Conservation (phyloP, 2,329 filamentous ascomycete species). For the Herpotrichia juniperi region DNA sequence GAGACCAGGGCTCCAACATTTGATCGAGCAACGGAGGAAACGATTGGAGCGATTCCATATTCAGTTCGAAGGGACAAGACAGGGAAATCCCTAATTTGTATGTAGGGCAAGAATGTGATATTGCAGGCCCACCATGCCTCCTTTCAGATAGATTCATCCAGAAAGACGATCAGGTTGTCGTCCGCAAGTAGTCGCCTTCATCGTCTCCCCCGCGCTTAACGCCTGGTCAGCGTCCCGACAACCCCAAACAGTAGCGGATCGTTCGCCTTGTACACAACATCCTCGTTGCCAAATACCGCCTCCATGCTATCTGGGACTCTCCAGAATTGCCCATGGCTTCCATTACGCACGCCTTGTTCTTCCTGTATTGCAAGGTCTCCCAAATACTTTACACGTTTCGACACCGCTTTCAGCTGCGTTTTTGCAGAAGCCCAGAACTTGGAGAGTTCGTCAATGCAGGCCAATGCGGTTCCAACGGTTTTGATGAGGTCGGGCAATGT, state of each 20-base stretch:
- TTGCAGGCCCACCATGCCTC: neutral
- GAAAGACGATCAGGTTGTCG: neutral
- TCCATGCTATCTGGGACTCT: conserved; percentile 47
- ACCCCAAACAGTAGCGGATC: conserved; percentile 37
- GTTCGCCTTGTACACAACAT: conserved; percentile 49
- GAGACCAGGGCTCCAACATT: no score
- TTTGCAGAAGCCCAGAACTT: conserved; percentile 66
- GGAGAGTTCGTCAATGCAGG: conserved; percentile 62
- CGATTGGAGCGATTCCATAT: neutral
- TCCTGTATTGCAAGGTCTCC: conserved; percentile 46
- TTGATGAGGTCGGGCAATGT: conserved; percentile 60
- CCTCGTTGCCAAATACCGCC: conserved; percentile 49
- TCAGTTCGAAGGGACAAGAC: neutral
- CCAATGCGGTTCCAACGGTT: conserved; percentile 59
- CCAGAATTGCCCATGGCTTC: conserved; percentile 43
- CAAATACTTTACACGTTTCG: conserved; percentile 54
- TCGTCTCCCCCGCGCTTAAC: neutral
- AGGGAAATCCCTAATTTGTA: neutral
- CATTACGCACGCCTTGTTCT: conserved; percentile 36
- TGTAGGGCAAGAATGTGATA: neutral
- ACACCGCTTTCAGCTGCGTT: conserved; percentile 57
- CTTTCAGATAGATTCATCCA: neutral
- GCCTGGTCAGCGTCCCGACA: conserved; percentile 25
- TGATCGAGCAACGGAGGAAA: no score
- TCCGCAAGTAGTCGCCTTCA: neutral